Percentiles rank a stretch among this genome's conserved stretches.
phyloP scores from a whole-genome alignment of 192 early-diverging fungal species.

The Backusella psychrophila region DNA sequence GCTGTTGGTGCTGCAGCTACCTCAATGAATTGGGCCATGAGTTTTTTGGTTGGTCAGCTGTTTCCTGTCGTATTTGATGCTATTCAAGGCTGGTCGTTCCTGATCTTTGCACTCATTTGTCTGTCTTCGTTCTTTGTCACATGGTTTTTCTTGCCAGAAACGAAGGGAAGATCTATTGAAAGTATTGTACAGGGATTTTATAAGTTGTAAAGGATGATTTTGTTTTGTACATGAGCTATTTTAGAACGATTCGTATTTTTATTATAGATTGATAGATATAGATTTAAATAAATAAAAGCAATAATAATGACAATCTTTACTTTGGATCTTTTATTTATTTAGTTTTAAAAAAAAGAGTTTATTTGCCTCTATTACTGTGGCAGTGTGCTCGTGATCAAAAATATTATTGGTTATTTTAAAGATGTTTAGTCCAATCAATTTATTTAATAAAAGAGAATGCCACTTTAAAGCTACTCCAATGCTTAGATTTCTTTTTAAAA shows the following conservation, averaged over 20 bases:
- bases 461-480: not conserved
- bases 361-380: not conserved
- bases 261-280: not conserved
- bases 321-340: not conserved
- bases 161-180: slow-evolving; percentile 54
- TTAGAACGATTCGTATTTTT: not conserved
- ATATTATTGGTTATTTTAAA: not conserved
- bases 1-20: slow-evolving; percentile 45
- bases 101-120: slow-evolving; percentile 48
- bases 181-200: not conserved
- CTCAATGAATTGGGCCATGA: slow-evolving; percentile 42
- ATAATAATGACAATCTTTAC: not conserved
- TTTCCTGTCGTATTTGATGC: slow-evolving; percentile 40
- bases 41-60: slow-evolving; percentile 53
- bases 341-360: not conserved
- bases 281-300: not conserved
- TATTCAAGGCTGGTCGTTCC: slow-evolving; percentile 48
- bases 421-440: not conserved
- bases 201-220: not conserved
- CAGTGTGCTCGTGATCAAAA: not conserved
- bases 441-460: not conserved
- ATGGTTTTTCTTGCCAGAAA: slow-evolving; percentile 48
- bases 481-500: not conserved
- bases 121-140: slow-evolving; percentile 39
- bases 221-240: not conserved